Evolutionary conservation across 257 asterid genomes (phyloP).

Genomic region (Anisodus tanguticus): DNA sequence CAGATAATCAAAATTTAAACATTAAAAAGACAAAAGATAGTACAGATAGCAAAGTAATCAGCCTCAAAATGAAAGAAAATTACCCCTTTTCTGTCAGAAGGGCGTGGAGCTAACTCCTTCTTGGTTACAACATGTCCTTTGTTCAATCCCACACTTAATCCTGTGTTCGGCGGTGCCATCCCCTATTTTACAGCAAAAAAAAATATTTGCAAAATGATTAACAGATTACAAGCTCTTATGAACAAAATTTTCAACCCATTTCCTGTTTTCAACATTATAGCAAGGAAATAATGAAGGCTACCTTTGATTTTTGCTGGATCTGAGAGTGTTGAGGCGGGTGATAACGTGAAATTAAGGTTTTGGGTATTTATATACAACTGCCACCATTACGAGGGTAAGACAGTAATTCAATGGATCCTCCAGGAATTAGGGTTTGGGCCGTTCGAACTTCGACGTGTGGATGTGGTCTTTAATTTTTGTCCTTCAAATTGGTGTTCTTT

Average conservation of each 20-base stretch:
- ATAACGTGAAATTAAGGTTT: constrained; percentile 53
- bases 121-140: constrained; percentile 85
- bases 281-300: background rate
- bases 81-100: constrained; percentile 92
- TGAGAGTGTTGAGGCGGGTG: constrained; percentile 40
- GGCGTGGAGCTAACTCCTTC: constrained; percentile 82
- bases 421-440: constrained; percentile 21
- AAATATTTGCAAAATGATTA: too few relatives aligned
- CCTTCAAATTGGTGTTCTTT: too few relatives aligned
- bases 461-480: too few relatives aligned
- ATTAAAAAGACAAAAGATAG: background rate
- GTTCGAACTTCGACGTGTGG: background rate
- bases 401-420: background rate
- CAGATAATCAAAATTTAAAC: background rate
- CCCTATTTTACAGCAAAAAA: constrained; percentile 29
- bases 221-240: too few relatives aligned
- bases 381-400: background rate
- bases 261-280: too few relatives aligned
- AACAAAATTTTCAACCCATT: too few relatives aligned
- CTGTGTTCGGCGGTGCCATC: constrained; percentile 87
- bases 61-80: constrained; percentile 19
- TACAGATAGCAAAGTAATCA: background rate
- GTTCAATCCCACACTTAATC: constrained; percentile 75
- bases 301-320: constrained; percentile 29
- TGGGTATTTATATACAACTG: background rate